Evolutionary conservation across 192 early-diverging fungal genomes (phyloP), one percentile per base, ranked within the genome.

Genomic region (Podila horticola): DNA sequence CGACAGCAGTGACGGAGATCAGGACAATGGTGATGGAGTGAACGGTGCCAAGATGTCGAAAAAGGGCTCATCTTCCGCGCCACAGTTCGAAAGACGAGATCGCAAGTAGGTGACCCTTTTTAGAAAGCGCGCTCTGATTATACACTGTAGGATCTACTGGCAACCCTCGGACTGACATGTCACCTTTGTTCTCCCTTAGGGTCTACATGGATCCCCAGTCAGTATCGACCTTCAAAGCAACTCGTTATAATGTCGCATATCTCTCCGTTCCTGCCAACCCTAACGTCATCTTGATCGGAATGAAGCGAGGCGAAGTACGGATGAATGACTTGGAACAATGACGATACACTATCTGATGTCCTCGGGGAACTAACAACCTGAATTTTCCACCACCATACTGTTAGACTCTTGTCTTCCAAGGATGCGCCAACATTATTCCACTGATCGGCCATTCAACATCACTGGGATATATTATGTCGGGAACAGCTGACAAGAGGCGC

Each of bases 351-450:
- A 45, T 45, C 62, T 45, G 24, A 66, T 33, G 13, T 66, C 6
- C 38, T 49, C 5, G 3, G 36, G 12, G 26, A 61, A 7, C 41
- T 45, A 63, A 58, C 19, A 31, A n/a, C 33, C 11, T 17, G 12
- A 26, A 13, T 15, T 22, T 7, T 60, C 17, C n/a, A 19, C 4
- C 17, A 24, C 15, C 49, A 7, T 33, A 52, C 33, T 67, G 19
- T 20, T 58, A 89, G 87, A 69, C 79, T 11, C 60, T 90, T 41
- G 83, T 86, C 4, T 90, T 90, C 64, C 74, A 85, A 61, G 89
- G 89, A 34, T 75, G 81, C 50, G 79, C 72, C 22, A 58, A 85
- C 17, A 38, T 88, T n/a, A 84, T 85, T 20, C 75, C 86, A 19
- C 45, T 90, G 2, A 74, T 79, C 62, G 89, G 89, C 22, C 58